phyloP scores from a whole-genome alignment of 139 green algal species.

The Chlamydomonas asymmetrica region DNA sequence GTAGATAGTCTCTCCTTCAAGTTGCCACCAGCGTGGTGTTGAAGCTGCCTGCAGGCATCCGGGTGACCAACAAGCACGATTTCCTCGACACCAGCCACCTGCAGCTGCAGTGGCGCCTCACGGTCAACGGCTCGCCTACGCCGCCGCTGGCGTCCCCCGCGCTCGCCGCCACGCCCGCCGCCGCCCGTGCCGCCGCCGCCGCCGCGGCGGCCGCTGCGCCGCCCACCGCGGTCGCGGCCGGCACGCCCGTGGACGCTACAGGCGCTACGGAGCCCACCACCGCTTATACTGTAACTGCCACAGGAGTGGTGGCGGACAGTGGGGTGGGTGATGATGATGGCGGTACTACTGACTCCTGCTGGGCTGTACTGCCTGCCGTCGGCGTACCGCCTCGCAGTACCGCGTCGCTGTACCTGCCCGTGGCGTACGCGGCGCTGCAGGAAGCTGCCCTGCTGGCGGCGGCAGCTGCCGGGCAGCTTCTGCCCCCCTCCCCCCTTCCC shows the following conservation, averaged over 20 bases:
- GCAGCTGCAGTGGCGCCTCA: slow-evolving; percentile 56
- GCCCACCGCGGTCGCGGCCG: too few relatives aligned
- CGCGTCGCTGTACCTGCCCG: not conserved
- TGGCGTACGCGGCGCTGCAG: not conserved
- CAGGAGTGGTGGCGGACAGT: too few relatives aligned
- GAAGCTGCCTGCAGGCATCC: too few relatives aligned
- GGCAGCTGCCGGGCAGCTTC: not conserved
- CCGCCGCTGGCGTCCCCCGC: not conserved
- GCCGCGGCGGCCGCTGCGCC: not conserved
- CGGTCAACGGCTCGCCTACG: slow-evolving; percentile 59
- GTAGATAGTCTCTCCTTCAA: too few relatives aligned
- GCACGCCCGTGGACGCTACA: too few relatives aligned
- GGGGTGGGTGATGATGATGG: too few relatives aligned
- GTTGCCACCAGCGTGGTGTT: too few relatives aligned
- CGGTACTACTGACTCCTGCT: too few relatives aligned
- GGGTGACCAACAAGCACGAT: slow-evolving; percentile 62
- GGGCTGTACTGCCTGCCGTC: not conserved
- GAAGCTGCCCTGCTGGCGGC: not conserved
- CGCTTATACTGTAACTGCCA: too few relatives aligned
- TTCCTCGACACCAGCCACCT: slow-evolving; percentile 51
- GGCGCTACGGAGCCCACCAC: too few relatives aligned
- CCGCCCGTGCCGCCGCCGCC: not conserved
- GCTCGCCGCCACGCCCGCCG: not conserved
- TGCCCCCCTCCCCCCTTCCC: not conserved
- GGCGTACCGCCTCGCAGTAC: not conserved